Evolutionary conservation across 768 basidiomycete species (phyloP).

Genomic region (Suillus brevipes): DNA sequence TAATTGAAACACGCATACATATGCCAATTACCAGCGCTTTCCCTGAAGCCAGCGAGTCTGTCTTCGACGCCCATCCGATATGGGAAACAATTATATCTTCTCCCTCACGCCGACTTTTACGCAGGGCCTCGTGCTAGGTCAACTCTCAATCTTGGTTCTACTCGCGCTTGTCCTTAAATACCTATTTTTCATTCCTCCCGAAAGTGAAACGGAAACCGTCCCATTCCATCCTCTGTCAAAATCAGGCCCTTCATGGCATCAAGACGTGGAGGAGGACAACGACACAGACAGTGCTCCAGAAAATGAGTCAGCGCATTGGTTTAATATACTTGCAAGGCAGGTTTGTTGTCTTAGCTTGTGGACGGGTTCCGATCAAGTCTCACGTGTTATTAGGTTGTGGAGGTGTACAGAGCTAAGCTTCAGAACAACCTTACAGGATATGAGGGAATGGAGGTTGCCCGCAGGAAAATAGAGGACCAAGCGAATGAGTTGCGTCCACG

Average conservation of each 20-base stretch:
- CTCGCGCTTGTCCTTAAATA: conserved; percentile 86
- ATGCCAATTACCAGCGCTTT: not conserved
- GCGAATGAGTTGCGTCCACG: conserved; percentile 76
- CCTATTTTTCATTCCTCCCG: conserved; percentile 85
- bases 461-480: conserved; percentile 76
- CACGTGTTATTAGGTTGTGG: conserved; percentile 49
- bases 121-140: conserved; percentile 90
- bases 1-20: not conserved
- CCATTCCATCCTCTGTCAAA: conserved; percentile 62
- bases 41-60: not conserved
- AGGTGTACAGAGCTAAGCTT: conserved; percentile 77
- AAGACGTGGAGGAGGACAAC: conserved; percentile 14
- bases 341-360: conserved; percentile 39
- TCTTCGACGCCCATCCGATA: conserved; percentile 11
- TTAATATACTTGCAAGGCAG: conserved; percentile 83
- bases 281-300: conserved; percentile 4
- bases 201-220: conserved; percentile 53
- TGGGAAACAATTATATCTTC: conserved; percentile 57
- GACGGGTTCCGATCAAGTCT: conserved; percentile 2
- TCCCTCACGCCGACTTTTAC: conserved; percentile 89
- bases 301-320: conserved; percentile 85
- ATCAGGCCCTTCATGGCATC: conserved; percentile 44
- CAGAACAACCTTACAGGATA: conserved; percentile 66
- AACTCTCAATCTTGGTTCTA: conserved; percentile 81
- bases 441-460: conserved; percentile 83